Base-by-base conservation (phyloP, 305 asterid species). In the Solanum hybrid region DNA sequence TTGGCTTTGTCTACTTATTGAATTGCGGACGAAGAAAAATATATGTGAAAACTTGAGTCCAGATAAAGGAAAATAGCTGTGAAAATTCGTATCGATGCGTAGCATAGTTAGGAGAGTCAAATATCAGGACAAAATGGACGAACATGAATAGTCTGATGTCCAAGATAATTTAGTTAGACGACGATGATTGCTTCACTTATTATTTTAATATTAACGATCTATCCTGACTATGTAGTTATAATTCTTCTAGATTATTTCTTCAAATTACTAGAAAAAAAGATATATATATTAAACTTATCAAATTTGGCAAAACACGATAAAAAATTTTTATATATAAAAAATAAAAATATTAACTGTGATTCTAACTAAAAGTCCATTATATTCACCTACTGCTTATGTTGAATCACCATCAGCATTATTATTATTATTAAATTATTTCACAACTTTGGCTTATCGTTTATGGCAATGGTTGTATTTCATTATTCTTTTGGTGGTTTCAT, bases 81-180 rank as follows among this genome's bases (percentile, higher is more conserved):
- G 7, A 45, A 68, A 68, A n/a, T n/a, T 68, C 14, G 2, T 22
- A 1, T n/a, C 2, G 0, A 0, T 0, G 1, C 3, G 0, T 9
- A 68, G 26, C 14, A 68, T 4, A 68, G 26, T 4, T n/a, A 68
- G 12, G 3, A 68, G 29, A 65, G 29, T n/a, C 14, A 68, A 22
- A 65, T n/a, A 22, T 65, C 5, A 8, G 0, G 13, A 65, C 2
- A 65, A 65, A 65, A 65, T 22, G 0, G 0, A 9, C 0, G 24
- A 0, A 22, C 26, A 61, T 1, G 12, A 7, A 20, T 0, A 61
- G 0, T 22, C 1, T 22, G 0, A 9, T 65, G 5, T 65, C 27
- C 26, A 31, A 31, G 32, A 31, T 31, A 31, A 31, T n/a, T 10
- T 68, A 9, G 0, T n/a, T 0, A 68, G 14, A 68, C 0, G 1